Evolutionary conservation across 768 basidiomycete genomes (phyloP), one percentile per base, ranked within the genome.

Genomic region (Chiua virens): DNA sequence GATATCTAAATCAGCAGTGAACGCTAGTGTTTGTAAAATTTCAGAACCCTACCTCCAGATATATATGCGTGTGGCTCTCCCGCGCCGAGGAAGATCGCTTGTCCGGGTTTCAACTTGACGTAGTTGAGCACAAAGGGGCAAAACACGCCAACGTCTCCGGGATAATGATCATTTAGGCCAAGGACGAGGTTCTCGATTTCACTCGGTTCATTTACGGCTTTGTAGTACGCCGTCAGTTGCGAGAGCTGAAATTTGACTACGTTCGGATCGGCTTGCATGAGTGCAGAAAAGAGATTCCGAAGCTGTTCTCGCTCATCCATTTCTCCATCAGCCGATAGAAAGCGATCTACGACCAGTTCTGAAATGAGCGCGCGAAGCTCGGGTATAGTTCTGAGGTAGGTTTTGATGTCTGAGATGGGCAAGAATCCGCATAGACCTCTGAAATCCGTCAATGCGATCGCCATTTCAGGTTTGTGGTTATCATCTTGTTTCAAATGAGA

Each of bases 381-480:
- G 39, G 90, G 87, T 1, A 90, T 86, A 39, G 69, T 64, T 32
- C 69, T 61, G 54, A 99, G 79, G 71, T 82, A 80, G 17, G 73
- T 67, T 17, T 85, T 83, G 65, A 99, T 90, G 42, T 79, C 71
- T 1, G 75, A 62, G 2, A 93, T 80, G 5, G 96, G 96, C 17
- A 87, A 81, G 74, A 98, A 99, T 38, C 96, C 96, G 65, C 95
- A 96, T 62, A 98, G 75, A 2, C 90, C 97, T 35, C 75, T 75
- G 76, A 98, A 98, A 14, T 86, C 82, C 0, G 95, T 95, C 53
- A 99, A 71, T 0, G 97, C 97, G 34, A 99, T 79, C n/a, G 95
- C 93, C 92, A 99, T 96, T 68, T 99, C 97, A 3, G 97, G 97
- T 71, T 99, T 99, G 62, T 99, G 97, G 65, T 98, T 98, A 6